Conservation (phyloP, 2,329 filamentous ascomycete genomes). For the Claviceps maximensis region DNA sequence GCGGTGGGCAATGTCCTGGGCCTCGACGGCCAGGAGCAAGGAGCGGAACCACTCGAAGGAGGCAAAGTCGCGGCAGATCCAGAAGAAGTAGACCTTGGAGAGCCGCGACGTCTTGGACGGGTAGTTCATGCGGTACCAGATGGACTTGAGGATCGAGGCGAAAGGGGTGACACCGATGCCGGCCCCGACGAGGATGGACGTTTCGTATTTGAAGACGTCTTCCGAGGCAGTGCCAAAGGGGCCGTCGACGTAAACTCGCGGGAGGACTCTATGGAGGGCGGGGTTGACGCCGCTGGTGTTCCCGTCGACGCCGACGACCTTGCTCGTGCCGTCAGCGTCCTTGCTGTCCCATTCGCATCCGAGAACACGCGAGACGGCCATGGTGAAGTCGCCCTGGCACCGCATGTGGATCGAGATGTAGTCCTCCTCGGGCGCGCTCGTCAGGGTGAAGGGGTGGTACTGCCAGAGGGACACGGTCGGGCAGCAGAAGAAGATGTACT, state of each 20-base stretch:
- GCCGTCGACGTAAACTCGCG: slow-evolving; percentile 70
- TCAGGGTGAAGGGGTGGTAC: slow-evolving; percentile 78
- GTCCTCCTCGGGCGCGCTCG: slow-evolving; percentile 77
- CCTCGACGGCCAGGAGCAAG: slow-evolving; percentile 70
- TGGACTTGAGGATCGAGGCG: slow-evolving; percentile 76
- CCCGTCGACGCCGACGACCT: slow-evolving; percentile 55
- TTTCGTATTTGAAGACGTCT: slow-evolving; percentile 81
- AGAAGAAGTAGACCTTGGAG: slow-evolving; percentile 85
- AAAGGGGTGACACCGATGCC: slow-evolving; percentile 82
- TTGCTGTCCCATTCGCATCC: slow-evolving; percentile 59
- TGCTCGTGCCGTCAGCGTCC: slow-evolving; percentile 37
- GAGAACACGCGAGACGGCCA: slow-evolving; percentile 51
- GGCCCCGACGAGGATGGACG: slow-evolving; percentile 65
- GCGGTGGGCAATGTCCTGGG: slow-evolving; percentile 68
- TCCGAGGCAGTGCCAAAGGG: slow-evolving; percentile 79
- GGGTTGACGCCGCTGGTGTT: slow-evolving; percentile 50
- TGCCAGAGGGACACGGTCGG: slow-evolving; percentile 79
- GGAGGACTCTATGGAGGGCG: slow-evolving; percentile 58
- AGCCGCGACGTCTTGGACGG: slow-evolving; percentile 66
- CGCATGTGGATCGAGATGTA: slow-evolving; percentile 81
- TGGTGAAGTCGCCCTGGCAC: slow-evolving; percentile 72
- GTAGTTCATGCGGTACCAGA: slow-evolving; percentile 90
- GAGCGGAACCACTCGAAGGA: slow-evolving; percentile 87
- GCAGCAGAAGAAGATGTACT: slow-evolving; percentile 84
- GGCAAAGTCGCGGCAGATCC: slow-evolving; percentile 79